A percentile compares a stretch with the other conserved stretches of the same genome.
phyloP scores from a whole-genome alignment of 805 yeast genomes.

The Alloascoidea africana region DNA sequence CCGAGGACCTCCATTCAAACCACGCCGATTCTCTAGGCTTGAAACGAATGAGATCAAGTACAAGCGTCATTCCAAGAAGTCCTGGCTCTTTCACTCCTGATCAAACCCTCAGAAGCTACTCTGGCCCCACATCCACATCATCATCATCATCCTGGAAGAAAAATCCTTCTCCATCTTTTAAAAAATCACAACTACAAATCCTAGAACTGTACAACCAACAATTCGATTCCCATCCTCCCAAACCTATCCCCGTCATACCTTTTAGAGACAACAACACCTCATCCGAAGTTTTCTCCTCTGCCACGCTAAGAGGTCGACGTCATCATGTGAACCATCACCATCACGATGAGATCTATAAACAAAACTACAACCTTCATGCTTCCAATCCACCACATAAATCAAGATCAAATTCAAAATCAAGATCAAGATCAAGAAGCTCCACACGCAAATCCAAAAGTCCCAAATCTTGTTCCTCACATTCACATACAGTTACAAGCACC shows the following conservation, averaged over 20 bases:
- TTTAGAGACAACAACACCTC: not conserved
- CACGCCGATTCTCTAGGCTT: not conserved
- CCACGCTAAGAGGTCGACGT: not conserved
- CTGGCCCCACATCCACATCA: not conserved
- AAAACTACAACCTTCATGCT: no score
- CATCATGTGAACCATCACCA: not conserved
- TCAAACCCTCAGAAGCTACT: not conserved
- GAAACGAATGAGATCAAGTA: no score
- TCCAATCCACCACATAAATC: no score
- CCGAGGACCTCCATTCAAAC: not conserved
- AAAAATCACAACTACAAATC: not conserved
- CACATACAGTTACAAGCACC: not conserved
- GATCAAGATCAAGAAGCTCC: no score
- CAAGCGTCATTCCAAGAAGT: not conserved
- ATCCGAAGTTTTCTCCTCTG: not conserved
- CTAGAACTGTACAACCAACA: not conserved
- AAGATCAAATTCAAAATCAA: no score
- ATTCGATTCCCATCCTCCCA: not conserved
- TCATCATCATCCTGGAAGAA: not conserved
- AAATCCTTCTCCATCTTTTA: constrained; percentile 1
- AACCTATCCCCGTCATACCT: not conserved
- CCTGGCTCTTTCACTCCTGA: not conserved
- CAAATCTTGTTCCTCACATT: not conserved
- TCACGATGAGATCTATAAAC: not conserved
- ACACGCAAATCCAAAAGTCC: not conserved